Evolutionary conservation across 2,329 filamentous ascomycete genomes (phyloP), one percentile per base, ranked within the genome.

Genomic region (Fusarium incarnatum): DNA sequence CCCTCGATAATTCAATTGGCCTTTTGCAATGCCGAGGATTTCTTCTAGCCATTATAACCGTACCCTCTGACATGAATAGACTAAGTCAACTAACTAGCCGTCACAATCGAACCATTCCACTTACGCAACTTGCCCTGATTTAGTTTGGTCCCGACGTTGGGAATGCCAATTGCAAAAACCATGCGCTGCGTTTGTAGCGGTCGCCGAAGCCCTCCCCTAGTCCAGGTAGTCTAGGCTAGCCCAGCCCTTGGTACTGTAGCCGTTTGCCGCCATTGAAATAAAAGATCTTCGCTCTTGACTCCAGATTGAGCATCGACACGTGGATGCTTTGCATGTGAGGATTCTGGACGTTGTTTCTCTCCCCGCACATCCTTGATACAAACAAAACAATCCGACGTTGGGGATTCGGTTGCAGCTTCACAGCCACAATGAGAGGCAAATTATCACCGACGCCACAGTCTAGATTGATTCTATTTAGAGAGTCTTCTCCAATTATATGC

Each of bases 51-150:
- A n/a, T 45, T 66, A 57, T 55, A 37, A 37, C 34, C 34, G 18
- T 50, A 44, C 34, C 44, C 42, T 48, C 48, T 55, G 60, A 40
- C 60, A 60, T 56, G 46, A 69, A 57, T 41, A 28, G 37, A 62
- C 47, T 55, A 70, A 56, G 32, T 34, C 37, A 32, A 37, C 34
- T 28, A 41, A 50, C 52, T 44, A 60, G 49, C 49, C 60, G 55
- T 74, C 73, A 70, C 62, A 72, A 75, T 75, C 73, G 69, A 68
- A 72, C 73, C 73, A 75, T 74, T 50, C 64, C 53, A 20, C 54
- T 52, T 40, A 18, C 49, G 55, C 67, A 56, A 56, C 71, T 70
- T 75, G 54, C 16, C 73, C 67, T 58, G 50, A 67, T 75, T 47
- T 44, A 74, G 71, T 37, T 45, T 73, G 69, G 70, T 41, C 27